Conservation (phyloP, 2,329 filamentous ascomycete species). For the Diplocarpon mali region DNA sequence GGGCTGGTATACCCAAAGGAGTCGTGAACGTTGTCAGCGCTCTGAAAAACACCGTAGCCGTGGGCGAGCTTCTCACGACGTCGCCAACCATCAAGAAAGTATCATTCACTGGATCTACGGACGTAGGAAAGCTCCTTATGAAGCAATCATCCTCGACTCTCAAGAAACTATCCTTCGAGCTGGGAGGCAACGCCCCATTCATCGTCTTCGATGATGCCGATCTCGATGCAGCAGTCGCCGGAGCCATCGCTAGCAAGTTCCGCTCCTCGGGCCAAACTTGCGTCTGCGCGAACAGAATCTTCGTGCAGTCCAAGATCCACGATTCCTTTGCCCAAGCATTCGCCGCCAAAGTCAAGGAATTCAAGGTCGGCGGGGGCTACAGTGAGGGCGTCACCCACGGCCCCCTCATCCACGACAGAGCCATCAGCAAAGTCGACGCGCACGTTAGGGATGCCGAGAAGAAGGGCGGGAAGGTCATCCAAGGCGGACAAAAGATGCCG, state of each 20-base stretch:
- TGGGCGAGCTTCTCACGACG: constrained; percentile 69
- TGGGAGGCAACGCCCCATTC: constrained; percentile 90
- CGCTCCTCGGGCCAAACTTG: constrained; percentile 92
- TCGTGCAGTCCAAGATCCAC: constrained; percentile 68
- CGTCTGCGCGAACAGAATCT: constrained; percentile 78
- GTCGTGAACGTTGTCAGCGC: constrained; percentile 85
- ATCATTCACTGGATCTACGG: constrained; percentile 80
- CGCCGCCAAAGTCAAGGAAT: constrained; percentile 58
- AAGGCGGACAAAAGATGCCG: constrained; percentile 63
- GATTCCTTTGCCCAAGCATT: constrained; percentile 61
- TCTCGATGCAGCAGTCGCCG: constrained; percentile 70
- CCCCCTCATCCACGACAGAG: constrained; percentile 75
- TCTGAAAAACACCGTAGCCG: constrained; percentile 63
- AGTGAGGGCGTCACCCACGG: constrained; percentile 63
- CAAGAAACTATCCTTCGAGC: constrained; percentile 77
- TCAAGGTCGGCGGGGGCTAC: constrained; percentile 69
- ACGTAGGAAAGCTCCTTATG: constrained; percentile 68
- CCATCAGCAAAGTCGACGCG: constrained; percentile 64
- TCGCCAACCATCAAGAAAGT: constrained; percentile 73
- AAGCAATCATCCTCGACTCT: constrained; percentile 73
- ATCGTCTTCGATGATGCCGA: constrained; percentile 96
- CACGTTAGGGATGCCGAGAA: constrained; percentile 70
- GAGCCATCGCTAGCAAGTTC: constrained; percentile 83
- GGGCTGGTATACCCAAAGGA: constrained; percentile 81
- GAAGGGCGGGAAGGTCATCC: constrained; percentile 65